Conservation (phyloP, 2,329 filamentous ascomycete species). For the Lachnellula cervina region DNA sequence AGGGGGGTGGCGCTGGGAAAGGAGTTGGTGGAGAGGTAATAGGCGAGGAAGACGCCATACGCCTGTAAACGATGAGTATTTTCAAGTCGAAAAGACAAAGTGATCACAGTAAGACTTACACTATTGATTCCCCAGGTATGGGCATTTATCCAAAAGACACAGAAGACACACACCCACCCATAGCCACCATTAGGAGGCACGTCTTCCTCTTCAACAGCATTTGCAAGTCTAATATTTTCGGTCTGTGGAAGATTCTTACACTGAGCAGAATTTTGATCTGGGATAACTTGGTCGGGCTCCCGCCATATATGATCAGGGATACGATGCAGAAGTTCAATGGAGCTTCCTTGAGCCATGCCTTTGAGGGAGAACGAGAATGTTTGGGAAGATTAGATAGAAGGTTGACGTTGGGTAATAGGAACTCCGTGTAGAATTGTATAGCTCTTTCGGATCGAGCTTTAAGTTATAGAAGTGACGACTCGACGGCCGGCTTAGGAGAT, state of each 20-base stretch:
- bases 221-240: neutral
- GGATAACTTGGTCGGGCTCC: too few species aligned
- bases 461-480: too few species aligned
- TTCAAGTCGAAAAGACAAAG: too few species aligned
- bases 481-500: too few species aligned
- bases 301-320: neutral
- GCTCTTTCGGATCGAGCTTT: too few species aligned
- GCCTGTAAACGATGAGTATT: too few species aligned
- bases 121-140: slow-evolving; percentile 35
- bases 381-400: too few species aligned
- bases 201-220: neutral
- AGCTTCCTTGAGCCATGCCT: neutral
- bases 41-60: too few species aligned
- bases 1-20: too few species aligned
- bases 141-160: slow-evolving; percentile 13
- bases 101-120: slow-evolving; percentile 23
- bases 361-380: neutral
- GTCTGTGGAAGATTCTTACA: neutral
- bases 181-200: slow-evolving; percentile 50
- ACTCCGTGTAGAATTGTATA: too few species aligned
- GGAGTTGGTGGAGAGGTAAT: too few species aligned
- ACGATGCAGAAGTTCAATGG: neutral
- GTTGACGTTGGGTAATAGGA: too few species aligned
- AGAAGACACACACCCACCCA: slow-evolving; percentile 24
- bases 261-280: neutral